Evolutionary conservation across 202 grass and related monocot species (phyloP), one percentile per base, ranked within the genome.

Genomic region (Cymbopogon flexuosus): DNA sequence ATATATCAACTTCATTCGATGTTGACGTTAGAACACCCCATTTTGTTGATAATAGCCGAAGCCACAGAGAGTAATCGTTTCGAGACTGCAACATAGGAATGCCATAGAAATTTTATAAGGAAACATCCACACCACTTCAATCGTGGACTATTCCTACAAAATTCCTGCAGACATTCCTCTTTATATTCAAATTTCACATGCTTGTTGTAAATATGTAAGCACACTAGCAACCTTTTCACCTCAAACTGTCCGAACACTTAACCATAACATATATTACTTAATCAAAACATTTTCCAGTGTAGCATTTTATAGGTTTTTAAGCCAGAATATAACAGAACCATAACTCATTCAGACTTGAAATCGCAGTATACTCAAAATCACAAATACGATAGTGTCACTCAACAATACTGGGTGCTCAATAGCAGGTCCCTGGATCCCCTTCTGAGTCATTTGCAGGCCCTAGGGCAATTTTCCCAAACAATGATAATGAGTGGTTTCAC

Each of bases 191-290:
- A 70, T 65, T 71, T 65, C 23, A 72, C 6, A 31, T 10, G 37
- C 16, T 86, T 68, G 62, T 10, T 35, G 9, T 34, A 51, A 10
- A 69, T 76, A 2, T 24, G 35, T 39, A 65, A 42, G 24, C 11
- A 9, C 54, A 69, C 4, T 75, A 68, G 47, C 51, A 84, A 75
- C 39, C 27, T 59, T 56, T 31, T 65, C 33, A 73, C 49, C 72
- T 35, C 8, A n/a, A 62, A 71, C 67, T 34, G 18, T 76, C 46
- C 24, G 63, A 9, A 33, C 42, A 54, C 13, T 51, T 1, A 21
- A 68, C 29, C 34, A 47, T 67, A 76, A 8, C 15, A 31, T 58
- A 71, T 71, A 63, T 68, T 68, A 18, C 62, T 33, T 47, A 46
- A 56, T 71, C 56, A 79, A 21, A 63, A 11, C 14, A 45, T 65